These are phyloP conservation scores for Meyerozyma smithsonii DNA, from an alignment of 1,139 yeast genomes.

Conservation along the genomic window DNA sequence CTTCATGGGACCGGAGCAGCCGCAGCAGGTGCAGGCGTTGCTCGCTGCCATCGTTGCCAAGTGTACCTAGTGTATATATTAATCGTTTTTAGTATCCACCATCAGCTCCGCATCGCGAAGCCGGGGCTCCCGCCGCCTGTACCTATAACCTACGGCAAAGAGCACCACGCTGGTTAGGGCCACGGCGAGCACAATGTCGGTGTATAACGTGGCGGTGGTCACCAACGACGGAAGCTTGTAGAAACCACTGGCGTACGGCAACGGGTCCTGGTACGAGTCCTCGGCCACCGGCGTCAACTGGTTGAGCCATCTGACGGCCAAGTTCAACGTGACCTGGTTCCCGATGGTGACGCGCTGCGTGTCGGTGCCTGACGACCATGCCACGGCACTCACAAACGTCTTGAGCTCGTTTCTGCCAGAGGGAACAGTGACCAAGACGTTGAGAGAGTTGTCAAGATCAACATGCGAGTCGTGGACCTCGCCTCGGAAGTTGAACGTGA, in stretches of 20 bases:
- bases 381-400: conserved; percentile 50
- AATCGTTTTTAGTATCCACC: conserved; percentile 22
- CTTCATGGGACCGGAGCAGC: conserved; percentile 20
- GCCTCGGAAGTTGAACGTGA: conserved; percentile 65
- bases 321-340: conserved; percentile 50
- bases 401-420: conserved; percentile 24
- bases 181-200: conserved; percentile 21
- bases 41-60: conserved; percentile 39
- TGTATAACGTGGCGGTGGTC: conserved; percentile 12
- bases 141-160: conserved; percentile 21
- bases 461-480: conserved; percentile 64
- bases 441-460: conserved; percentile 59
- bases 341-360: conserved; percentile 65
- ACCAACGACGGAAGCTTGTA: conserved; percentile 30
- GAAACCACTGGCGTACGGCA: conserved; percentile 41
- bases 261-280: conserved; percentile 8
- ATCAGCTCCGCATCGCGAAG: conserved; percentile 8
- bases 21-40: conserved; percentile 25
- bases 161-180: conserved; percentile 23
- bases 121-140: conserved; percentile 7
- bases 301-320: conserved; percentile 59
- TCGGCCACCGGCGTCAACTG: conserved; percentile 20
- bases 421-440: conserved; percentile 48
- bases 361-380: conserved; percentile 60
- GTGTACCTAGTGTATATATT: conserved; percentile 13